phyloP scores from a whole-genome alignment of 1,139 yeast species.

The Yamadazyma dendronema region DNA sequence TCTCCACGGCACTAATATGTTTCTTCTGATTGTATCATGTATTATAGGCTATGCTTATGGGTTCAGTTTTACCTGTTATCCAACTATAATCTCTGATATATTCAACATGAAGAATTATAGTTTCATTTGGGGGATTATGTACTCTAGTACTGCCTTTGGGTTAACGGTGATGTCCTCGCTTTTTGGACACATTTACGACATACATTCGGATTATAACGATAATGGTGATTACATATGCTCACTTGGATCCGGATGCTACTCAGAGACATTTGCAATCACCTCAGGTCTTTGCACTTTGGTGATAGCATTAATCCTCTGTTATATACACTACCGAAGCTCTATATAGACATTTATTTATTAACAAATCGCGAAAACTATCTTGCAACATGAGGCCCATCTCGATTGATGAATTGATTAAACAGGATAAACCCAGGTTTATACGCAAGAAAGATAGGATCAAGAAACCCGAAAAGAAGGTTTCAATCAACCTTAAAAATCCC shows the following conservation, averaged over 20 bases:
- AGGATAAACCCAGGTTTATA: conserved; percentile 14
- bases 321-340: conserved; percentile 17
- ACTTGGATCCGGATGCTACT: conserved; percentile 40
- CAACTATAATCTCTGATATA: conserved; percentile 73
- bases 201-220: conserved; percentile 25
- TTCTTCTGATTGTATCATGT: conserved; percentile 49
- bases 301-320: conserved; percentile 21
- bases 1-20: conserved; percentile 30
- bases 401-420: conserved; percentile 11
- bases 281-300: conserved; percentile 26
- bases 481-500: neutral
- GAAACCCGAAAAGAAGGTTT: conserved; percentile 8
- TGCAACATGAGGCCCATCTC: conserved; percentile 14
- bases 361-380: conserved; percentile 1
- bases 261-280: conserved; percentile 36
- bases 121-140: conserved; percentile 77
- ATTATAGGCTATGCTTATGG: conserved; percentile 80
- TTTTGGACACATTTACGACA: conserved; percentile 41
- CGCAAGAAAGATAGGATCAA: conserved; percentile 9
- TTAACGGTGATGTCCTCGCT: conserved; percentile 37
- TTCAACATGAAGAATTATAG: conserved; percentile 74
- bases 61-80: conserved; percentile 74
- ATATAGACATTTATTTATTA: neutral
- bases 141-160: conserved; percentile 51
- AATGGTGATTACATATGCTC: conserved; percentile 36